phyloP scores from a whole-genome alignment of 2,329 filamentous ascomycete species.

The Fusarium sp. region DNA sequence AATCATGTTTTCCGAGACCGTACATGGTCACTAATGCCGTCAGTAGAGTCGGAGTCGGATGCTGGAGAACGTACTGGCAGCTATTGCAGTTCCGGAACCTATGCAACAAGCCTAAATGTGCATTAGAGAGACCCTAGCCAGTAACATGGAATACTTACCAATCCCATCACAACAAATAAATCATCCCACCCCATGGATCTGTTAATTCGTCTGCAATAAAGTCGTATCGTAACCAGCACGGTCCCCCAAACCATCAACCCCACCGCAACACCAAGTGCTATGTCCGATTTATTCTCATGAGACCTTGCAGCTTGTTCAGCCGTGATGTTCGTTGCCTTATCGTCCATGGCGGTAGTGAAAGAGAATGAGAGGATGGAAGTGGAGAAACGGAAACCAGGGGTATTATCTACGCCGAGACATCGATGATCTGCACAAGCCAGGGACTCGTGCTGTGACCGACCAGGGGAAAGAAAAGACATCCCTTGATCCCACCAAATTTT shows the following conservation, averaged over 20 bases:
- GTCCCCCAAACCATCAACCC: conserved; percentile 15
- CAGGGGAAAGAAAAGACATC: background rate
- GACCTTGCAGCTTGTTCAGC: background rate
- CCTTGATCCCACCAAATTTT: accelerated
- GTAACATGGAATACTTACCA: no score
- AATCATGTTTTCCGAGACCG: conserved; percentile 32
- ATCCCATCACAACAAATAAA: background rate
- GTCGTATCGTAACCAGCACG: conserved; percentile 21
- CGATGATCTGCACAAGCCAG: background rate
- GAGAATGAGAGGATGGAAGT: accelerated
- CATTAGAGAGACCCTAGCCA: no score
- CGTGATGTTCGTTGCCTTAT: background rate
- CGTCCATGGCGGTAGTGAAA: background rate
- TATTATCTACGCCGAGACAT: background rate
- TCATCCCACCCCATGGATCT: conserved; percentile 27
- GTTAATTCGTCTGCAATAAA: conserved; percentile 22
- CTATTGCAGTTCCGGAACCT: conserved; percentile 19
- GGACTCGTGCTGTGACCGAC: no score
- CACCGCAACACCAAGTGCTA: background rate
- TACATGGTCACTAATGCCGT: conserved; percentile 33
- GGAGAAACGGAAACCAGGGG: background rate
- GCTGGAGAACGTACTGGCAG: conserved; percentile 12
- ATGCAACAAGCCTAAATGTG: background rate
- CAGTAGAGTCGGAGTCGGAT: background rate
- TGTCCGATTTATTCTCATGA: background rate